Evolutionary conservation across 129 eudicot species (phyloP), one percentile per base, ranked within the genome.

Genomic region (Dittrichia graveolens): DNA sequence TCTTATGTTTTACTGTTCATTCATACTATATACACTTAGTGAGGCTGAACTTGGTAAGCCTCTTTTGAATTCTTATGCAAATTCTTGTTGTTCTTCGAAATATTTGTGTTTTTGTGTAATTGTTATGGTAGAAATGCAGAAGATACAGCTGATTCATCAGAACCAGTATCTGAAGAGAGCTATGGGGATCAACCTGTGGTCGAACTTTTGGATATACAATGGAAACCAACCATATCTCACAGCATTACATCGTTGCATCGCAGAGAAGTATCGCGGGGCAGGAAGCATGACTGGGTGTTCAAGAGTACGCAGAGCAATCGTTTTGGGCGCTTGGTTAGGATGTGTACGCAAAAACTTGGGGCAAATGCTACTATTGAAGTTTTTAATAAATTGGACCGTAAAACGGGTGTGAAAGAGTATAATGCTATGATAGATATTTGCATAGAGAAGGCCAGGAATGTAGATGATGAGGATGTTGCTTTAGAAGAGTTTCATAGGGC

Each of bases 211-310:
- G 82, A 75, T 16, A 38, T 79, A 54, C 83, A 84, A 49, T 86
- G 93, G 89, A 42, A 64, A 41, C 44, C 71, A 9, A 47, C 16
- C 46, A 15, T 81, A 72, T 56, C 80, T 7, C 45, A 56, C 39
- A 64, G 18, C 66, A 61, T 31, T 41, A 44, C 64, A 3, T 82
- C 91, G 11, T 59, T 75, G 67, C 67, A 72, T 50, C 81, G 90
- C 47, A 90, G 81, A 87, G 87, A 85, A 62, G 18, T 84, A 44
- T 48, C 86, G 8, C 85, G 90, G 37, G 89, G 67, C 4, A 87
- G 85, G 85, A 93, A 90, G 76, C 81, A 84, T 37, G 78, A 72
- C 75, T 93, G 92, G 95, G 71, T 83, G 24, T 85, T 69, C 73
- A 90, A 75, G 83, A 75, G 72, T 59, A 67, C 84, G 5, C 85